phyloP scores from a whole-genome alignment of 1,139 yeast genomes.

The Saccharomyces hybrid region DNA sequence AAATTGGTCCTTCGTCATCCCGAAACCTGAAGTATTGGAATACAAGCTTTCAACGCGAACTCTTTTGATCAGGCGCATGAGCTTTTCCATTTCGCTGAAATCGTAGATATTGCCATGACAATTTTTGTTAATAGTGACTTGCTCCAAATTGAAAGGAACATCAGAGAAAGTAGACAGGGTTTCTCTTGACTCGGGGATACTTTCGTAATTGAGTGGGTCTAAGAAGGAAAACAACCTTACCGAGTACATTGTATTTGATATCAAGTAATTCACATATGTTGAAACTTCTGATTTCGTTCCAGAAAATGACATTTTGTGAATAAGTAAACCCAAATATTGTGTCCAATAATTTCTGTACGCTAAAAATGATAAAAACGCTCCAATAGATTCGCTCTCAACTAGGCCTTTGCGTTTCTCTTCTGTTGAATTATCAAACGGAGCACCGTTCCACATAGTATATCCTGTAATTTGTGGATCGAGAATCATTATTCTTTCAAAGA shows the following conservation, averaged over 20 bases:
- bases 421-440: constrained; percentile 32
- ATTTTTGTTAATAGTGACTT: constrained; percentile 23
- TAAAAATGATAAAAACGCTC: constrained; percentile 55
- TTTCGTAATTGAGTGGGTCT: constrained; percentile 57
- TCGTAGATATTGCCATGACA: constrained; percentile 30
- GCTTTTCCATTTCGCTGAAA: constrained; percentile 26
- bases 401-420: constrained; percentile 35
- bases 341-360: constrained; percentile 54
- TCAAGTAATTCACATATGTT: constrained; percentile 46
- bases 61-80: constrained; percentile 7
- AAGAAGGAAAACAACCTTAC: constrained; percentile 60
- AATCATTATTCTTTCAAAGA: constrained; percentile 46
- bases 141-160: constrained; percentile 35
- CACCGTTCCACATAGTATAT: constrained; percentile 45
- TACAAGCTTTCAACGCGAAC: background rate
- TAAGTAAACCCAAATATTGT: constrained; percentile 63
- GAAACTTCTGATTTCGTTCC: constrained; percentile 50
- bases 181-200: constrained; percentile 26
- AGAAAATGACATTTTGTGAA: constrained; percentile 48
- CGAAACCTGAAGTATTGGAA: background rate
- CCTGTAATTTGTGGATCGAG: constrained; percentile 47
- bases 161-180: constrained; percentile 30
- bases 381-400: constrained; percentile 35
- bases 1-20: constrained; percentile 15
- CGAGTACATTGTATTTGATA: constrained; percentile 37